Evolutionary conservation across 1,284 basidiomycete species (phyloP).

Genomic region (Lentinus polychrous): DNA sequence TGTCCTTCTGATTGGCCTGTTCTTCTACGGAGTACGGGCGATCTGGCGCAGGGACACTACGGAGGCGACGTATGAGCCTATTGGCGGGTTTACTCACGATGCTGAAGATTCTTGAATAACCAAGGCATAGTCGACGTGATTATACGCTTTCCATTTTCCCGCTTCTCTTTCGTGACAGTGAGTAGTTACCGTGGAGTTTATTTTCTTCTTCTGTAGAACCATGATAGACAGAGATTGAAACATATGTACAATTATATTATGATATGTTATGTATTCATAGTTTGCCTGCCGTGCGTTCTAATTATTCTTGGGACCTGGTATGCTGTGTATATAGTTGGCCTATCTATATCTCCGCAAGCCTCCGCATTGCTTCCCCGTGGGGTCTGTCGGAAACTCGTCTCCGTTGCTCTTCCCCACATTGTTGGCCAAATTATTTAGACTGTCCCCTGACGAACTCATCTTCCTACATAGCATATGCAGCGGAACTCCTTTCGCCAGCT

Average conservation of each 20-base stretch:
- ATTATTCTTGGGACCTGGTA: not conserved
- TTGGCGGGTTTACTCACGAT: conserved; percentile 68
- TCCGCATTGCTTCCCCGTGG: conserved; percentile 4
- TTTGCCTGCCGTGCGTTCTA: not conserved
- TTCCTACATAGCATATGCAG: too few relatives aligned
- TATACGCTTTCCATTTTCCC: too few relatives aligned
- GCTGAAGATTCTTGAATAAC: conserved; percentile 31
- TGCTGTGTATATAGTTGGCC: too few relatives aligned
- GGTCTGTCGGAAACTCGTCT: not conserved
- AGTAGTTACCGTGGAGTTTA: too few relatives aligned
- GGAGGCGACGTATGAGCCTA: conserved; percentile 80
- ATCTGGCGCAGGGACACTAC: conserved; percentile 68
- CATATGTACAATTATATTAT: too few relatives aligned
- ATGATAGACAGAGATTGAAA: not conserved
- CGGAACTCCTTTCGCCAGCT: not conserved
- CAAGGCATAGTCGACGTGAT: too few relatives aligned
- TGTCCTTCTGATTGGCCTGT: conserved; percentile 49
- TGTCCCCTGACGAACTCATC: too few relatives aligned
- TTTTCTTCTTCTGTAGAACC: too few relatives aligned
- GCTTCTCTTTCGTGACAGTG: too few relatives aligned
- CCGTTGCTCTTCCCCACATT: not conserved
- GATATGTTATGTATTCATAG: not conserved
- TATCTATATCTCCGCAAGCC: not conserved
- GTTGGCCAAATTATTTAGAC: too few relatives aligned
- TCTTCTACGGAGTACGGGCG: conserved; percentile 63